These are phyloP conservation scores for Calonectria ilicicola DNA, from an alignment of 2,329 filamentous ascomycete genomes.

Conservation along the genomic window DNA sequence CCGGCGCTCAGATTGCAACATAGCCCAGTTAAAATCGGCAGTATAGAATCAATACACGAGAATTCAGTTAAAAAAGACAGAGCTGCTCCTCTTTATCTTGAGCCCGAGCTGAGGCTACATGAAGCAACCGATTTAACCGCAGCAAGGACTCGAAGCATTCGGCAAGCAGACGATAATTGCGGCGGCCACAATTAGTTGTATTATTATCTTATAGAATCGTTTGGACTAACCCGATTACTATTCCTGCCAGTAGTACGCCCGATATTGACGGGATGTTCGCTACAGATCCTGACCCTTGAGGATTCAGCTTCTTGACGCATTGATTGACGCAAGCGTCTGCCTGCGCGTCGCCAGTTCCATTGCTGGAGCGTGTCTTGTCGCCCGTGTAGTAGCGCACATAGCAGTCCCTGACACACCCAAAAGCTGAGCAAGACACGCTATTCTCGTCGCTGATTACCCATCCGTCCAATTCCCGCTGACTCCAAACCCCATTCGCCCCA, in stretches of 20 bases:
- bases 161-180: background rate
- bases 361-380: constrained; percentile 18
- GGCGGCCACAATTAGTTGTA: background rate
- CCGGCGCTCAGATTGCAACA: too few relatives aligned
- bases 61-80: too few relatives aligned
- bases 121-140: too few relatives aligned
- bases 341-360: constrained; percentile 24
- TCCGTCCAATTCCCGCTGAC: constrained; percentile 37
- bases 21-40: too few relatives aligned
- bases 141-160: too few relatives aligned
- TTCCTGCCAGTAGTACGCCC: background rate
- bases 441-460: constrained; percentile 27
- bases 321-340: constrained; percentile 30
- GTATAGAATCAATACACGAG: too few relatives aligned
- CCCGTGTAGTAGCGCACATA: constrained; percentile 35
- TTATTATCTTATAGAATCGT: background rate
- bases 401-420: constrained; percentile 33
- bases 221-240: background rate
- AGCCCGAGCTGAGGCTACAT: too few relatives aligned
- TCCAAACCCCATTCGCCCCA: constrained; percentile 39
- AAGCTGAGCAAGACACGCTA: constrained; percentile 34
- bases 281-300: background rate
- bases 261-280: background rate
- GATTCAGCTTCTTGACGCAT: constrained; percentile 33
- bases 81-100: too few relatives aligned